Evolutionary conservation across 2,329 filamentous ascomycete genomes (phyloP).

Genomic region (Apiospora phragmitis): DNA sequence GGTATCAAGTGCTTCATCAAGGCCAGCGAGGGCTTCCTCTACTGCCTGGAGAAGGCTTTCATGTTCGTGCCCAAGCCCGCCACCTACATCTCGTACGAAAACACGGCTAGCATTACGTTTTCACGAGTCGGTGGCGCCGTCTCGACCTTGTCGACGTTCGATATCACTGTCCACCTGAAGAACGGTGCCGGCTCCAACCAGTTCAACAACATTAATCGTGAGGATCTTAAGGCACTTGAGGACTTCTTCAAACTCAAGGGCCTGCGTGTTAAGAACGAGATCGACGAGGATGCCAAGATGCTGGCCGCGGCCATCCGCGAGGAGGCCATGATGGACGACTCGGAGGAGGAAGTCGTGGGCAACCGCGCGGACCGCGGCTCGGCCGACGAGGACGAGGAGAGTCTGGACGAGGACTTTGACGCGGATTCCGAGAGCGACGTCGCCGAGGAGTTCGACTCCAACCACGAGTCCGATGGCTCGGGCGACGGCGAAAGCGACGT

Average conservation of each 20-base stretch:
- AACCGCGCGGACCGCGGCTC: constrained; percentile 77
- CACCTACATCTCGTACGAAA: constrained; percentile 94
- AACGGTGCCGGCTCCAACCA: constrained; percentile 83
- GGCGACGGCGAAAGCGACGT: constrained; percentile 67
- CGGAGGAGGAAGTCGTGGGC: constrained; percentile 77
- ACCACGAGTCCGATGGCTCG: constrained; percentile 80
- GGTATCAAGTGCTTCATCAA: constrained; percentile 99
- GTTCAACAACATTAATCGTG: constrained; percentile 98
- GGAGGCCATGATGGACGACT: constrained; percentile 66
- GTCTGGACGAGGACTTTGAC: constrained; percentile 92
- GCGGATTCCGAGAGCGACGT: constrained; percentile 92
- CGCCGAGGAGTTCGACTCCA: constrained; percentile 92
- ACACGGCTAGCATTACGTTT: constrained; percentile 89
- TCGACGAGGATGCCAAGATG: constrained; percentile 84
- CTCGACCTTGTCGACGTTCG: constrained; percentile 92
- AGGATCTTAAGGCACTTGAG: constrained; percentile 96
- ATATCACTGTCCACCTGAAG: constrained; percentile 93
- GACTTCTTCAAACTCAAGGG: constrained; percentile 96
- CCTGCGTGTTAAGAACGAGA: constrained; percentile 96
- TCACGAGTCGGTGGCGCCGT: constrained; percentile 93
- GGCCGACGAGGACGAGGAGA: constrained; percentile 95
- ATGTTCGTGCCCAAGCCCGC: constrained; percentile 99
- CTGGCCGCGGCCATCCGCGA: constrained; percentile 82
- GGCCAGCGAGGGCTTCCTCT: constrained; percentile 95
- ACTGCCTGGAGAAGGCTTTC: constrained; percentile 96